These are phyloP conservation scores for Agrostemma githago DNA, from an alignment of 148 eudicot genomes.

Conservation along the genomic window DNA sequence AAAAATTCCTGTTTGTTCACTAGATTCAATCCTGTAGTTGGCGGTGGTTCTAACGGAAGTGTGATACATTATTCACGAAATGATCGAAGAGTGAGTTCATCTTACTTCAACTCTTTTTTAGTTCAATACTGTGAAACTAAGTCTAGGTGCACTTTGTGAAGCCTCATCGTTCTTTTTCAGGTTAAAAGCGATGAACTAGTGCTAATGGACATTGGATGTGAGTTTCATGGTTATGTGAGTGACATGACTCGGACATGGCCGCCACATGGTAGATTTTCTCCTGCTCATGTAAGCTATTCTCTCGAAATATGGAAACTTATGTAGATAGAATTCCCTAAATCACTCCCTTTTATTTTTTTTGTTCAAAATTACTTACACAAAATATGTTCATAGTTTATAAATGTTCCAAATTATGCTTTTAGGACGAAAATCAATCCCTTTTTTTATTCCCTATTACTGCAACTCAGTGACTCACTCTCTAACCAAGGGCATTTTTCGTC, in stretches of 20 bases:
- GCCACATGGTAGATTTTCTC: conserved; percentile 67
- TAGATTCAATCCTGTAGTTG: conserved; percentile 96
- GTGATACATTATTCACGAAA: conserved; percentile 92
- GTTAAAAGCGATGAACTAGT: conserved; percentile 66
- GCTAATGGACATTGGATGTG: conserved; percentile 94
- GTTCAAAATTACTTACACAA: too few relatives aligned
- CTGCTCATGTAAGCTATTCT: conserved; percentile 40
- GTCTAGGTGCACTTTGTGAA: conserved; percentile 5
- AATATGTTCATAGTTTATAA: too few relatives aligned
- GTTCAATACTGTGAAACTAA: not conserved
- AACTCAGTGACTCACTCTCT: too few relatives aligned
- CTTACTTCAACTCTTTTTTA: not conserved
- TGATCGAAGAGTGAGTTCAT: conserved; percentile 71
- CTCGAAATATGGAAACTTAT: conserved; percentile 8
- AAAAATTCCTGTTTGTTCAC: conserved; percentile 12
- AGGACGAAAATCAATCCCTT: too few relatives aligned
- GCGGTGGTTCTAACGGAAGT: conserved; percentile 88
- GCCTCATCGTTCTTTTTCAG: conserved; percentile 33
- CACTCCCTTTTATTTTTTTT: too few relatives aligned
- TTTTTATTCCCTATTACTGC: too few relatives aligned
- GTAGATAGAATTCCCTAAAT: not conserved
- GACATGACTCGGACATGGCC: conserved; percentile 99
- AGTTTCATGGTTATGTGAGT: conserved; percentile 89
- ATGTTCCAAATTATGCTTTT: too few relatives aligned
- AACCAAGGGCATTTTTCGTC: too few relatives aligned